phyloP scores from a whole-genome alignment of 192 early-diverging fungal genomes.

The Coemansia sp. region DNA sequence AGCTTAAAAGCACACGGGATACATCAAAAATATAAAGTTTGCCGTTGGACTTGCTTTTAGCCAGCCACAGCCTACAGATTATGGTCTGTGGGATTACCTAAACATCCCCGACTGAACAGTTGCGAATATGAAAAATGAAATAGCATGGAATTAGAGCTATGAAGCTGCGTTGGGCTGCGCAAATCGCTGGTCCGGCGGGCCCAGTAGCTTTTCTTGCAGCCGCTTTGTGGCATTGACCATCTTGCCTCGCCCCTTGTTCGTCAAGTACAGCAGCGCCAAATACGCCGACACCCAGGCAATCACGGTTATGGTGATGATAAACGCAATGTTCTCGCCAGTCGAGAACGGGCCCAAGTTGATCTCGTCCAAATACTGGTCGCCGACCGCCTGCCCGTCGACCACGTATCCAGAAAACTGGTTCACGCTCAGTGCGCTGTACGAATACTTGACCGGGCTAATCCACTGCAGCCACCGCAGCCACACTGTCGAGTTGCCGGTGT shows the following conservation, averaged over 20 bases:
- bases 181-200: conserved; percentile 31
- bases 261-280: conserved; percentile 26
- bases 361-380: conserved; percentile 25
- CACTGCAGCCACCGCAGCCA: conserved; percentile 55
- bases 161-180: too few species aligned
- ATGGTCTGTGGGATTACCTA: too few species aligned
- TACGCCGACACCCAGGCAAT: conserved; percentile 24
- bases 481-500: conserved; percentile 54
- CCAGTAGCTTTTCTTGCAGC: conserved; percentile 13
- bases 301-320: conserved; percentile 21
- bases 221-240: not conserved
- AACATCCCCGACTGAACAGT: too few species aligned
- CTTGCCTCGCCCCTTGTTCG: conserved; percentile 1
- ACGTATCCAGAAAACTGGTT: conserved; percentile 50
- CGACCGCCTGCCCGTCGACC: conserved; percentile 30
- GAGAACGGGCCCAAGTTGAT: conserved; percentile 39
- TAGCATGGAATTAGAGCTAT: too few species aligned
- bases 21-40: too few species aligned
- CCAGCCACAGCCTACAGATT: too few species aligned
- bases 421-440: conserved; percentile 49
- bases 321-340: conserved; percentile 35
- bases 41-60: too few species aligned
- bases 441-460: conserved; percentile 58
- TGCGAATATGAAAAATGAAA: too few species aligned
- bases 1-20: too few species aligned